These are phyloP conservation scores for Firmiana major DNA, from an alignment of 345 rosid species.

Conservation along the genomic window DNA sequence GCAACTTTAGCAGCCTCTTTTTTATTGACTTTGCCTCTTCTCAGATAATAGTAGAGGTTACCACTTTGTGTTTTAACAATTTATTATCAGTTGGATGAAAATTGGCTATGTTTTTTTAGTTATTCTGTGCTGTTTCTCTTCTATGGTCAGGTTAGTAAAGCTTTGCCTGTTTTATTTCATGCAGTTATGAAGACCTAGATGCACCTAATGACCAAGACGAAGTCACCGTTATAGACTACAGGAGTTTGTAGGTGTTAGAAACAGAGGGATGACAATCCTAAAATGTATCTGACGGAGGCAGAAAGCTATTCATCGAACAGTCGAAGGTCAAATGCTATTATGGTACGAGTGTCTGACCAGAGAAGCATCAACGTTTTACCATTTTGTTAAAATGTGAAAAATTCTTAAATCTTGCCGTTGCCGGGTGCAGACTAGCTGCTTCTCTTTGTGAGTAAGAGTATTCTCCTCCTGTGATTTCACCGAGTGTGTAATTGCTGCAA, in stretches of 20 bases:
- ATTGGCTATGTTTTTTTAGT: no score
- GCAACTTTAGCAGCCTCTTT: background rate
- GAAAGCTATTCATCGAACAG: background rate
- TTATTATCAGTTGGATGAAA: no score
- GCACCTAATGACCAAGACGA: constrained; percentile 77
- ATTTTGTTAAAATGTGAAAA: background rate
- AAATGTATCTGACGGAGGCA: background rate
- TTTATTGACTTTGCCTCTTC: background rate
- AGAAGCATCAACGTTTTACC: constrained; percentile 1
- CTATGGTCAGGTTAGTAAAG: background rate
- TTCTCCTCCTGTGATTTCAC: constrained; percentile 7
- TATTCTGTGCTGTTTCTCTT: background rate
- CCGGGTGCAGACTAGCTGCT: background rate
- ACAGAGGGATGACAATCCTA: background rate
- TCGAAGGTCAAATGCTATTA: background rate
- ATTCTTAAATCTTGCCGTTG: background rate
- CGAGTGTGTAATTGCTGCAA: constrained; percentile 1
- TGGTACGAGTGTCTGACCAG: background rate
- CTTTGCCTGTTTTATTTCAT: constrained; percentile 2
- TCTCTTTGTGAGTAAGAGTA: background rate
- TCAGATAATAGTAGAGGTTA: no score
- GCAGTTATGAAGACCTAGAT: constrained; percentile 97
- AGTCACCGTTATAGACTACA: constrained; percentile 96
- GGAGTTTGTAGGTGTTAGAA: constrained; percentile 65
- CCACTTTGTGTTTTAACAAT: no score